Evolutionary conservation across 805 yeast genomes (phyloP).

Genomic region (Cyberlindnera maclurae): DNA sequence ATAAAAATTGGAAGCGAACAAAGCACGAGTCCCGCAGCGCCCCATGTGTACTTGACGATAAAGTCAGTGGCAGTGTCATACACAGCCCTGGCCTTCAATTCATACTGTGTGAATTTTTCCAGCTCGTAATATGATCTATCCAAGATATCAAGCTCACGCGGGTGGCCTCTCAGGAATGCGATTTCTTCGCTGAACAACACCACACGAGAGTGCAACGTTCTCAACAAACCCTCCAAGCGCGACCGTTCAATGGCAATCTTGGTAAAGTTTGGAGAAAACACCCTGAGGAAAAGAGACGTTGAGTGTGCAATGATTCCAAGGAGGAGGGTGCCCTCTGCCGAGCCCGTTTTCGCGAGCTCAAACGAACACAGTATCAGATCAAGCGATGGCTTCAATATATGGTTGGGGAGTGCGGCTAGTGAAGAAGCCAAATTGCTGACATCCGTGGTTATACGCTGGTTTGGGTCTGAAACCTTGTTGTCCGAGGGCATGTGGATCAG

Average conservation of each 20-base stretch:
- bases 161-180: conserved; percentile 77
- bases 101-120: conserved; percentile 69
- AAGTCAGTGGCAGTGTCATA: conserved; percentile 85
- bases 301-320: conserved; percentile 75
- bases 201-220: conserved; percentile 75
- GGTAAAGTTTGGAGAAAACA: conserved; percentile 88
- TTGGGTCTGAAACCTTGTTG: conserved; percentile 59
- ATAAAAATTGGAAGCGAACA: conserved; percentile 87
- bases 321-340: conserved; percentile 69
- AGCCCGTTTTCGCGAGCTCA: conserved; percentile 45
- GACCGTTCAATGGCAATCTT: conserved; percentile 70
- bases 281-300: conserved; percentile 64
- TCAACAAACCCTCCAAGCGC: conserved; percentile 74
- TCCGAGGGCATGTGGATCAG: conserved; percentile 49
- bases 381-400: conserved; percentile 73
- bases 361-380: conserved; percentile 77
- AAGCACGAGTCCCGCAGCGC: conserved; percentile 84
- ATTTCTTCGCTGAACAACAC: conserved; percentile 79
- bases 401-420: conserved; percentile 70
- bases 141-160: conserved; percentile 65
- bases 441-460: conserved; percentile 78
- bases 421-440: conserved; percentile 67
- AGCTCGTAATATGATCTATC: conserved; percentile 78
- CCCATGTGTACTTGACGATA: conserved; percentile 89
- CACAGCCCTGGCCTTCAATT: conserved; percentile 65